These are phyloP conservation scores for Silene uniflora DNA, from an alignment of 148 eudicot genomes.

Conservation along the genomic window DNA sequence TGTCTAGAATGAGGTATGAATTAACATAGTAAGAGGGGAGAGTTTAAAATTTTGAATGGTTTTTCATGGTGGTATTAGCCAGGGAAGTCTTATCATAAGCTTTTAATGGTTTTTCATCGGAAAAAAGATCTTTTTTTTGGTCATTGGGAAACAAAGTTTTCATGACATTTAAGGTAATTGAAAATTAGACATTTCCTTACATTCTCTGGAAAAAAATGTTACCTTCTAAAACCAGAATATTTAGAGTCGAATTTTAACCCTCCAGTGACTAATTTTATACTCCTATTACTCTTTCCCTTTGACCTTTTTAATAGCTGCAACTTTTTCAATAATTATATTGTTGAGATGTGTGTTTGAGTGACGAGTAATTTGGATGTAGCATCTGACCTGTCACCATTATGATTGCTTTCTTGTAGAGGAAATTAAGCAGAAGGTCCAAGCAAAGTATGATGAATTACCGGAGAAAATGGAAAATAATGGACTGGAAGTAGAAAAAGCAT, in stretches of 20 bases:
- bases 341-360: not conserved
- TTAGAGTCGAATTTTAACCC: not conserved
- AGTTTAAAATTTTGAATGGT: not conserved
- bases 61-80: not conserved
- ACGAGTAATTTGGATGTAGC: not conserved
- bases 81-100: not conserved
- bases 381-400: not conserved
- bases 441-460: constrained; percentile 70
- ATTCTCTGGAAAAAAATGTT: not conserved
- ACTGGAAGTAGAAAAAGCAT: constrained; percentile 69
- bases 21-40: not conserved
- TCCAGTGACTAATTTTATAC: not conserved
- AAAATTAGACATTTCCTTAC: too few species aligned
- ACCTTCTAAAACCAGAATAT: not conserved
- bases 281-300: not conserved
- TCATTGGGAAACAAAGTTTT: too few species aligned
- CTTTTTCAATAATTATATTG: not conserved
- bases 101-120: too few species aligned
- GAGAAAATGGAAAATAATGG: constrained; percentile 66
- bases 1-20: not conserved
- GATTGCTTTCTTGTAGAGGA: constrained; percentile 43
- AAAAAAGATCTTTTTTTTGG: too few species aligned
- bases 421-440: constrained; percentile 64
- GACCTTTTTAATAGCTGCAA: not conserved
- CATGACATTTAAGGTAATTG: too few species aligned